Base-by-base conservation (phyloP, 306 rosid genomes). In the Geum urbanum region DNA sequence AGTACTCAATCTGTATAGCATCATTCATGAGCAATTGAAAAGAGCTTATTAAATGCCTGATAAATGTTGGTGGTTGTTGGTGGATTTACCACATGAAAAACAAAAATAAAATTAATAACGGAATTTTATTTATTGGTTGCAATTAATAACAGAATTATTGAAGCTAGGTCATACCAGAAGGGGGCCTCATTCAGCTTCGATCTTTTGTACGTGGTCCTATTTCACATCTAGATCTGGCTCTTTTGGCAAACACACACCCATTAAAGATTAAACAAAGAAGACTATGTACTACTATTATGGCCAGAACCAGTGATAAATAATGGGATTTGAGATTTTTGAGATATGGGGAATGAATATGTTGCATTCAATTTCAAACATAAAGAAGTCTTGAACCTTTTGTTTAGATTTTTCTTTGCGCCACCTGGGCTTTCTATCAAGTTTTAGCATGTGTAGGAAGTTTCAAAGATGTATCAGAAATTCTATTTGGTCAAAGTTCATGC, bases 181-280 rank as follows among this genome's bases (percentile, higher is more conserved):
- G 46, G 10, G 46, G 79, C 52, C 72, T 71, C 72, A 69, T 66
- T 47, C 67, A 70, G 78, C 66, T 76, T 73, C 77, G 61, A 45
- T 73, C 77, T 12, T 35, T 59, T 52, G 84, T n/a, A n/a, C n/a
- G n/a, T 75, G 95, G 89, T 84, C 89, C 88, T 81, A 81, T 68
- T 10, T 60, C 60, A 44, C 77, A 72, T 82, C 45, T 74, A 75
- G 84, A 78, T 76, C 81, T 77, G 76, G 82, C 61, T 62, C 77
- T 77, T 32, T 81, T 75, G 44, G 44, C 4, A 79, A 79, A 70
- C 76, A 71, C 84, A 61, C 65, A 63, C 66, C 66, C 56, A n/a
- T 64, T 66, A 55, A 58, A 48, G 18, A 51, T n/a, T n/a, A n/a
- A n/a, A n/a, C n/a, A n/a, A n/a, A n/a, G n/a, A 75, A 64, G 54